Evolutionary conservation across 495 filamentous ascomycete genomes (phyloP).

Genomic region (Penicillium silybi): DNA sequence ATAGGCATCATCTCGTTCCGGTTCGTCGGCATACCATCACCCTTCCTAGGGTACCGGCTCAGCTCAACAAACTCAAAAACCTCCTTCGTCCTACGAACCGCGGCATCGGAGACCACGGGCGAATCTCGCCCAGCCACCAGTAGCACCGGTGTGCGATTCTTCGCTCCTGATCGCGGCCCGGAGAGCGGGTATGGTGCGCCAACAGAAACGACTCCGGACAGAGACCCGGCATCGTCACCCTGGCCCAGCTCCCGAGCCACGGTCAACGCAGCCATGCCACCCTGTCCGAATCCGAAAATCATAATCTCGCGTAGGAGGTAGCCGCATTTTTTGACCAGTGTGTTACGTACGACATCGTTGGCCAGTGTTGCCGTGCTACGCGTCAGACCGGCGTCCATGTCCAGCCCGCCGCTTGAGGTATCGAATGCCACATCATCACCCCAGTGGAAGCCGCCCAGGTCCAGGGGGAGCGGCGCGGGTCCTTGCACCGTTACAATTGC

Average conservation of each 20-base stretch:
- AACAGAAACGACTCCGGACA: slow-evolving; percentile 69
- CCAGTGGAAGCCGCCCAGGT: slow-evolving; percentile 83
- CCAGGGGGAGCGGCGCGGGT: slow-evolving; percentile 66
- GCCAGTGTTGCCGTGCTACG: slow-evolving; percentile 48
- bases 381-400: slow-evolving; percentile 75
- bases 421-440: slow-evolving; percentile 81
- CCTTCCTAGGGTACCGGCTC: slow-evolving; percentile 66
- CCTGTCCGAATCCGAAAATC: slow-evolving; percentile 84
- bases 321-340: slow-evolving; percentile 63
- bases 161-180: slow-evolving; percentile 31
- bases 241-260: slow-evolving; percentile 37
- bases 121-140: slow-evolving; percentile 63
- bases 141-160: slow-evolving; percentile 68
- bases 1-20: slow-evolving; percentile 87
- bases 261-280: slow-evolving; percentile 72
- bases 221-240: slow-evolving; percentile 22
- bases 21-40: slow-evolving; percentile 79
- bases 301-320: slow-evolving; percentile 67
- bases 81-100: slow-evolving; percentile 56
- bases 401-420: slow-evolving; percentile 56
- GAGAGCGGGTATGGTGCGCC: slow-evolving; percentile 66
- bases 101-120: slow-evolving; percentile 57
- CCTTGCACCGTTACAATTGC: slow-evolving; percentile 71
- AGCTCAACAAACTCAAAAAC: slow-evolving; percentile 72
- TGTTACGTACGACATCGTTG: slow-evolving; percentile 54